phyloP scores from a whole-genome alignment of 2,329 filamentous ascomycete species.

The Blumeria hordei region DNA sequence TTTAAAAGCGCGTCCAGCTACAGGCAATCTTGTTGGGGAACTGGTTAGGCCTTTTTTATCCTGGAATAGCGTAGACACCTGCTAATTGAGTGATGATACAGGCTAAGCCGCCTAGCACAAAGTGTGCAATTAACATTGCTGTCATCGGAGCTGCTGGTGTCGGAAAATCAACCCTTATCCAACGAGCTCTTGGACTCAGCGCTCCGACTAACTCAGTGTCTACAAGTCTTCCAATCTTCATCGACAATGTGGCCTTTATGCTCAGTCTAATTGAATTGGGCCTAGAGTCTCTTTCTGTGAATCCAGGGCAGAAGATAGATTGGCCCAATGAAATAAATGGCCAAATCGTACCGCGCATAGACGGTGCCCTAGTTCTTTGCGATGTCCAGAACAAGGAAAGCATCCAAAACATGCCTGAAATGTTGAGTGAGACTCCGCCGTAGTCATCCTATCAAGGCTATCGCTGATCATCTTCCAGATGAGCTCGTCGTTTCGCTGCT shows the following conservation, averaged over 20 bases:
- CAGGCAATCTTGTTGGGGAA: conserved; percentile 8
- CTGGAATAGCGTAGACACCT: background rate
- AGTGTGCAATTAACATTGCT: conserved; percentile 36
- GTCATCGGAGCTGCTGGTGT: conserved; percentile 41
- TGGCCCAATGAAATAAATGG: conserved; percentile 48
- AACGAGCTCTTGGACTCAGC: conserved; percentile 32
- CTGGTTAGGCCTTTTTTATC: conserved; percentile 6
- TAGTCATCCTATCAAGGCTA: background rate
- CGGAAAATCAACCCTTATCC: conserved; percentile 44
- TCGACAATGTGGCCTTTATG: conserved; percentile 31
- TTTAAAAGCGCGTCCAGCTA: conserved; percentile 4
- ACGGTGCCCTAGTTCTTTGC: conserved; percentile 69
- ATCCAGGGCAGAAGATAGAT: conserved; percentile 31
- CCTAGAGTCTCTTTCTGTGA: conserved; percentile 37
- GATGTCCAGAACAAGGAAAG: conserved; percentile 62
- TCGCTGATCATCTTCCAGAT: conserved; percentile 24
- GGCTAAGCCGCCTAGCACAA: conserved; percentile 10
- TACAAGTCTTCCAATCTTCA: conserved; percentile 29
- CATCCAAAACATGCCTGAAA: conserved; percentile 47
- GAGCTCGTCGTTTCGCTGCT: conserved; percentile 47
- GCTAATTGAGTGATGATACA: conserved; percentile 6
- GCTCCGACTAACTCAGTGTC: conserved; percentile 27
- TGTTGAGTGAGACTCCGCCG: conserved; percentile 41
- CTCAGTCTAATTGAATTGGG: conserved; percentile 42
- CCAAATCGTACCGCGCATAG: conserved; percentile 46